phyloP scores from a whole-genome alignment of 2,329 filamentous ascomycete species.

The Dactylellina haptotyla region DNA sequence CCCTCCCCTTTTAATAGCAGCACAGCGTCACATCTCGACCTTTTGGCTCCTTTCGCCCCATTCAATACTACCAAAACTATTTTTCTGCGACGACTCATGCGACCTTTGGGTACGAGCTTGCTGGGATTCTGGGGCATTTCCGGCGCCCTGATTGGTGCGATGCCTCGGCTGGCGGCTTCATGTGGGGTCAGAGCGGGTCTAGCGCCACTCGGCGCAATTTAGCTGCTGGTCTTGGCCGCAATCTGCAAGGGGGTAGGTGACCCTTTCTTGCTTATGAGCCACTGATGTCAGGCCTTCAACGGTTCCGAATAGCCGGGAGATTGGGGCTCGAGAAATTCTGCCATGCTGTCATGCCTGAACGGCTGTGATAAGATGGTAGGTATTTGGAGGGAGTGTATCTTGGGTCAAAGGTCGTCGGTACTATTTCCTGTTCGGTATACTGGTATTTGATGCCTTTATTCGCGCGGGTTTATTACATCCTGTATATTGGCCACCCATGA shows the following conservation, averaged over 20 bases:
- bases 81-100: constrained; percentile 5
- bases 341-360: no score
- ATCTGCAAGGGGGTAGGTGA: background rate
- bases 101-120: background rate
- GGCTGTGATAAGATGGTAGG: no score
- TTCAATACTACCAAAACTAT: background rate
- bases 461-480: no score
- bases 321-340: no score
- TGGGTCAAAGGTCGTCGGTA: no score
- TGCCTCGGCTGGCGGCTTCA: background rate
- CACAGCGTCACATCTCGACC: background rate
- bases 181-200: constrained; percentile 14
- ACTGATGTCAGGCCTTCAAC: constrained; percentile 1
- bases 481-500: no score
- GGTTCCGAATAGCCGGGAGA: background rate
- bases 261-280: background rate
- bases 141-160: background rate
- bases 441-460: no score
- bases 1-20: no score
- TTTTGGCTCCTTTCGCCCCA: background rate
- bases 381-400: no score
- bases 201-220: constrained; percentile 28
- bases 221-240: constrained; percentile 6
- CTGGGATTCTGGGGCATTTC: background rate
- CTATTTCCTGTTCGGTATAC: no score